Evolutionary conservation across 169 alveolate genomes (phyloP).

Genomic region (Eimeria sp.): DNA sequence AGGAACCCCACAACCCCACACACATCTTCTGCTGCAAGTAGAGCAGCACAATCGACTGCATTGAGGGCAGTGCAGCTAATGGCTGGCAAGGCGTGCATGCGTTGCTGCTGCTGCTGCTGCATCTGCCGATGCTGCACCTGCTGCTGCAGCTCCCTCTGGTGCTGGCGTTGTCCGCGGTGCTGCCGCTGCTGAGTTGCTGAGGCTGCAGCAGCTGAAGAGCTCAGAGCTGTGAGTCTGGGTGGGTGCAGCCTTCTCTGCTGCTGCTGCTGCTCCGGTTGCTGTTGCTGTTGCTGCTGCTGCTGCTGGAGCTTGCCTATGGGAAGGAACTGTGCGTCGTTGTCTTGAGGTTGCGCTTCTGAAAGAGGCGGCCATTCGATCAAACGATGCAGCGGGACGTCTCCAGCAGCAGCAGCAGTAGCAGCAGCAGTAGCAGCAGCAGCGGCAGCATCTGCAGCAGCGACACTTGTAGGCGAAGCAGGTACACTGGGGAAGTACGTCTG

Average conservation of each 20-base stretch:
- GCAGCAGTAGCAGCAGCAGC: slow-evolving; percentile 17
- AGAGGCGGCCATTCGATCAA: background rate
- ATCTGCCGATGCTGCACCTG: no score
- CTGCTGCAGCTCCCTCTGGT: no score
- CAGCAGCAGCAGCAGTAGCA: background rate
- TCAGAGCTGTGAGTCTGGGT: background rate
- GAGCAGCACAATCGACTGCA: slow-evolving; percentile 14
- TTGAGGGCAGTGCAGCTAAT: background rate
- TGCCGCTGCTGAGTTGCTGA: background rate
- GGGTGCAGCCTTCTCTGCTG: background rate
- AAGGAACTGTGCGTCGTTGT: background rate
- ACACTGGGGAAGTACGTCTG: background rate
- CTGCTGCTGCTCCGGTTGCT: no score
- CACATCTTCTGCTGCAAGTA: slow-evolving; percentile 2
- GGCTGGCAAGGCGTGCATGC: background rate
- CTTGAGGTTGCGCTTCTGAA: background rate
- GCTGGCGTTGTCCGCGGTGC: no score
- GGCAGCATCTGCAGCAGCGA: background rate
- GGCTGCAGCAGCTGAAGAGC: background rate
- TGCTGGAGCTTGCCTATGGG: background rate
- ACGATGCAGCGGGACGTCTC: background rate
- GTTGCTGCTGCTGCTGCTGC: background rate
- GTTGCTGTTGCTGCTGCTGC: background rate
- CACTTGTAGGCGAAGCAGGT: background rate
- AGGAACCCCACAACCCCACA: slow-evolving; percentile 7